A percentile compares a stretch with the other conserved stretches of the same genome.
Evolutionary conservation across 371 early-diverging fungal genomes (phyloP).

Genomic region (Umbelopsis sp.): DNA sequence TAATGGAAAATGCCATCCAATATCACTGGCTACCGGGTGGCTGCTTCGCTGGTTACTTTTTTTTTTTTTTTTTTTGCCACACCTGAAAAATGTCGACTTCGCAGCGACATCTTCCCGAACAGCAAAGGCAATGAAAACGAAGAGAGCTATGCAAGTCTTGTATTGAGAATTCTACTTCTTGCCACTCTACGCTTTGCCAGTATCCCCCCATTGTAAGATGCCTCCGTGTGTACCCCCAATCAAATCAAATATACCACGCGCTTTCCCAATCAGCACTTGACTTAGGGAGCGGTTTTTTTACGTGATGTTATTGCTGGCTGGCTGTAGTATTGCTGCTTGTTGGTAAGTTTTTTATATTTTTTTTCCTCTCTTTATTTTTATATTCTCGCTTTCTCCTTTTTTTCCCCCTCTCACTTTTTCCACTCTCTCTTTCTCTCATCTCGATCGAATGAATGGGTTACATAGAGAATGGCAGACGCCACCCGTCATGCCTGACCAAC

Average conservation of each 20-base stretch:
- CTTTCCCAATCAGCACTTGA: constrained; percentile 17
- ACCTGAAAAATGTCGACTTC: no score
- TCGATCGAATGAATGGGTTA: constrained; percentile 14
- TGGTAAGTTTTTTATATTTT: constrained; percentile 21
- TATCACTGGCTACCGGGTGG: background rate
- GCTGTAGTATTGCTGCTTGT: constrained; percentile 24
- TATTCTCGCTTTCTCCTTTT: constrained; percentile 9
- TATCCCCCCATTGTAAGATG: no score
- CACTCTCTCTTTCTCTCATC: constrained; percentile 14
- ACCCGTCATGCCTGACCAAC: constrained; percentile 9
- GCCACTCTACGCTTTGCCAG: no score
- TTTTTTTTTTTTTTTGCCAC: no score
- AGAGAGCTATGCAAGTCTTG: no score
- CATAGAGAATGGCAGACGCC: constrained; percentile 18
- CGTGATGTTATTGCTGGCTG: constrained; percentile 16
- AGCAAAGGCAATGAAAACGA: no score
- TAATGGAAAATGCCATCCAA: background rate
- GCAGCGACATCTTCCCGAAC: no score
- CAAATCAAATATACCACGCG: constrained; percentile 14
- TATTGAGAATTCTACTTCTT: no score
- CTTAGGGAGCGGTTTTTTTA: background rate
- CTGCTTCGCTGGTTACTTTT: background rate
- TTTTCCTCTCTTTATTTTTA: constrained; percentile 25
- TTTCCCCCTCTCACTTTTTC: constrained; percentile 18
- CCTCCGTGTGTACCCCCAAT: constrained; percentile 6